Conservation (phyloP, 352 stramenopile genomes). For the Pythium folliculosum region DNA sequence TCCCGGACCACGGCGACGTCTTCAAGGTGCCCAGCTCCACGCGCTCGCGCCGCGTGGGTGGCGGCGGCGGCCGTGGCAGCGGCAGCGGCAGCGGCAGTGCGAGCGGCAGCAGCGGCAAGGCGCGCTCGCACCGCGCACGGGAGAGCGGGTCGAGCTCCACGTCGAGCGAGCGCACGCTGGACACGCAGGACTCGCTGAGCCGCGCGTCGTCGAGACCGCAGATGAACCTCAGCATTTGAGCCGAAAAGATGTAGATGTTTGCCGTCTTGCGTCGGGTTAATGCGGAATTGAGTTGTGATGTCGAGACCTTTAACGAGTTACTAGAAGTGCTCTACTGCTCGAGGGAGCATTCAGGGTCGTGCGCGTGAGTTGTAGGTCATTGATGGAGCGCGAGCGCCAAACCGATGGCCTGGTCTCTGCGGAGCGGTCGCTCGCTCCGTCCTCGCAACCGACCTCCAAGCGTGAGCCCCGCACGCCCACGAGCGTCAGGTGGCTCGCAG, state of each 20-base stretch:
- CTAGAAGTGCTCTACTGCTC: too few relatives aligned
- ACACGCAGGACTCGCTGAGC: constrained; percentile 20
- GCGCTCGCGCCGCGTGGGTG: neutral
- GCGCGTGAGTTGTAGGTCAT: too few relatives aligned
- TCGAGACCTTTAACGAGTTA: too few relatives aligned
- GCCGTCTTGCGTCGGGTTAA: neutral
- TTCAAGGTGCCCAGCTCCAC: constrained; percentile 14
- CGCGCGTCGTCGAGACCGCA: constrained; percentile 23
- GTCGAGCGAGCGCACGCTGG: constrained; percentile 30
- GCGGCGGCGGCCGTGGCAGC: too few relatives aligned
- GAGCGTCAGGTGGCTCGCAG: too few relatives aligned
- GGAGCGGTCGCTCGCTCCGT: too few relatives aligned
- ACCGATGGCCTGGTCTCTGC: too few relatives aligned
- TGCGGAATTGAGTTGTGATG: neutral
- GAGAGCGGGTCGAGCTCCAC: constrained; percentile 25
- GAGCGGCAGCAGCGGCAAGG: neutral
- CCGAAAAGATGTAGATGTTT: neutral
- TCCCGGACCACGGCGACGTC: constrained; percentile 11
- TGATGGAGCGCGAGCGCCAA: too few relatives aligned
- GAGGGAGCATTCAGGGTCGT: too few relatives aligned
- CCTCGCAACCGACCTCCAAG: too few relatives aligned
- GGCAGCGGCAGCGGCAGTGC: too few relatives aligned
- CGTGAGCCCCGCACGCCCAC: too few relatives aligned
- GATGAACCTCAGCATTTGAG: constrained; percentile 14
- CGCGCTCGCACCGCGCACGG: neutral